phyloP scores from a whole-genome alignment of 139 green algal genomes.

The Micractinium sp. region DNA sequence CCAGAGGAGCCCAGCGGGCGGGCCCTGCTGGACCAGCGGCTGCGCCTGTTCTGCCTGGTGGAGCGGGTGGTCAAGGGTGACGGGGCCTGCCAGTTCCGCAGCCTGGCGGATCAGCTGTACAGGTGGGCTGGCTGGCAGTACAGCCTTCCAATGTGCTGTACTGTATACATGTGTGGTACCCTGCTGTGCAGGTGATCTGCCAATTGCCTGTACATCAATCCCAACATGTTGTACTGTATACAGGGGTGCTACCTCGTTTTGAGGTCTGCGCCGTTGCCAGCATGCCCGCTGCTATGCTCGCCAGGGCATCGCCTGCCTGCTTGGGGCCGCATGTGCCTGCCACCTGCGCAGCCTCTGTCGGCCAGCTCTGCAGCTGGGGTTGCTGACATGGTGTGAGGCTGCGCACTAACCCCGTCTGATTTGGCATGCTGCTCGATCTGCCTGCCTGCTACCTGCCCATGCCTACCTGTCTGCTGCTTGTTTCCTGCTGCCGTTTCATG shows the following conservation, averaged over 20 bases:
- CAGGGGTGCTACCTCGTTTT: not conserved
- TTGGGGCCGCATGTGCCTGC: too few species aligned
- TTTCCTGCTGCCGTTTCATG: not conserved
- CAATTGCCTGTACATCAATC: too few species aligned
- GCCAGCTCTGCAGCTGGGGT: too few species aligned
- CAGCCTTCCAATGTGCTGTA: too few species aligned
- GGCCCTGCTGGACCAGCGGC: constrained; percentile 49
- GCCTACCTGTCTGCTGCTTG: not conserved
- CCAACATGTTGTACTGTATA: too few species aligned
- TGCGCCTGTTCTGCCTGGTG: constrained; percentile 66
- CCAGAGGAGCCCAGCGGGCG: constrained; percentile 1
- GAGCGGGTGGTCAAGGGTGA: constrained; percentile 71
- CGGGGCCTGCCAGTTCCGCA: constrained; percentile 87
- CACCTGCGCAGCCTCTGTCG: too few species aligned
- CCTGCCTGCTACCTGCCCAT: not conserved
- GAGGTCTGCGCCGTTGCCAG: not conserved
- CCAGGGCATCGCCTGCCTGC: too few species aligned
- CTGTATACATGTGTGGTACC: too few species aligned
- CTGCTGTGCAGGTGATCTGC: too few species aligned
- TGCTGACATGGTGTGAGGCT: too few species aligned
- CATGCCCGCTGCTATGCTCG: not conserved
- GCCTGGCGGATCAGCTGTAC: constrained; percentile 86
- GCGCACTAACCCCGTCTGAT: too few species aligned
- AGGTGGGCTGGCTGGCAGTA: constrained; percentile 1
- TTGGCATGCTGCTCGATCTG: not conserved